These are phyloP conservation scores for Albugo candida DNA, from an alignment of 352 stramenopile species.

Conservation along the genomic window DNA sequence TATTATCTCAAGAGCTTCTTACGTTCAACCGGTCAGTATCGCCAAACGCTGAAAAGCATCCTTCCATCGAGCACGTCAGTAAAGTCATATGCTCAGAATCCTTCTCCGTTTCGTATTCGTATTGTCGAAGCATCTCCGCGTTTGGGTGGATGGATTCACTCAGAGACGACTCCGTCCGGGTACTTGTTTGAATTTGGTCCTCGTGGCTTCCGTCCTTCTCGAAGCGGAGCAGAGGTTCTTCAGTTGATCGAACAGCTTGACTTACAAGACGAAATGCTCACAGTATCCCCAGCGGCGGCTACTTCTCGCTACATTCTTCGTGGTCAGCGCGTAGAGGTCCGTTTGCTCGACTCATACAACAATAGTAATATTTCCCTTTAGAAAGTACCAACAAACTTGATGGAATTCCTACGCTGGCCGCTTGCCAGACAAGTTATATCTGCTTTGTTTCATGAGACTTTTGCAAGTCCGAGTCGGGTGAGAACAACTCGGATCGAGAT, in stretches of 20 bases:
- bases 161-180: constrained; percentile 17
- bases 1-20: constrained; percentile 51
- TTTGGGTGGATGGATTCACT: constrained; percentile 54
- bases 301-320: constrained; percentile 60
- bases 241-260: constrained; percentile 58
- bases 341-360: neutral
- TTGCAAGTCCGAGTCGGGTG: constrained; percentile 11
- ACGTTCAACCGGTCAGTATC: constrained; percentile 1
- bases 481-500: too few species aligned
- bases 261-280: constrained; percentile 39
- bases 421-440: constrained; percentile 28
- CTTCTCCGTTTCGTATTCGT: constrained; percentile 19
- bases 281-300: constrained; percentile 25
- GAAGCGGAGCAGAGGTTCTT: constrained; percentile 71
- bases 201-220: constrained; percentile 62
- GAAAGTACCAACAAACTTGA: constrained; percentile 37
- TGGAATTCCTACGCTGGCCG: constrained; percentile 42
- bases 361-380: constrained; percentile 5
- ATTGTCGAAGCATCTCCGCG: constrained; percentile 35
- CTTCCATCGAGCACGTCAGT: too few species aligned
- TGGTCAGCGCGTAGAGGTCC: constrained; percentile 41
- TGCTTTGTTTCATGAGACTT: constrained; percentile 45
- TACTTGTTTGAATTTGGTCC: constrained; percentile 75
- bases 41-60: constrained; percentile 8
- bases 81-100: neutral